These are phyloP conservation scores for Spergularia azorica DNA, from an alignment of 179 eudicot genomes.

Conservation along the genomic window DNA sequence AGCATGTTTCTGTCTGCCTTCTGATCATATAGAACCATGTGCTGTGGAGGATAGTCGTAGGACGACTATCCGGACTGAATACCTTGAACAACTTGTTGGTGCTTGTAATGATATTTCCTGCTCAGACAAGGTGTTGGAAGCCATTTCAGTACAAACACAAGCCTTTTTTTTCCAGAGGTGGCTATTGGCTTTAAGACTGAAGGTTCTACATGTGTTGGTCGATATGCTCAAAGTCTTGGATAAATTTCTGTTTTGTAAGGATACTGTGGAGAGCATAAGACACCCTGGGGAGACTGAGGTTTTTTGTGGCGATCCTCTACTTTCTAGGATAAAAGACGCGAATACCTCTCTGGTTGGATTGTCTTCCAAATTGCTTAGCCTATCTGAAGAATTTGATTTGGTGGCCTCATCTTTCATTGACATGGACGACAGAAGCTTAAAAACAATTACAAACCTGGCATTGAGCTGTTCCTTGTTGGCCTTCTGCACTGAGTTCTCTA, in stretches of 20 bases:
- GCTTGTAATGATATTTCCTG: slow-evolving; percentile 38
- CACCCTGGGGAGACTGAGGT: slow-evolving; percentile 21
- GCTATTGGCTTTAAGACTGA: slow-evolving; percentile 64
- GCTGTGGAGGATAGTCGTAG: slow-evolving; percentile 4
- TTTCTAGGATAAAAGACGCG: slow-evolving; percentile 22
- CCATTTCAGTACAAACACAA: slow-evolving; percentile 33
- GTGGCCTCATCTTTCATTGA: slow-evolving; percentile 62
- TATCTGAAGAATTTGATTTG: slow-evolving; percentile 65
- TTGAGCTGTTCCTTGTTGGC: slow-evolving; percentile 71
- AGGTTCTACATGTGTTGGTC: slow-evolving; percentile 44
- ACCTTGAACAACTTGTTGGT: slow-evolving; percentile 38
- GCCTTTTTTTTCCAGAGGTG: slow-evolving; percentile 64
- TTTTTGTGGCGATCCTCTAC: slow-evolving; percentile 14
- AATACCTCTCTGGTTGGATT: slow-evolving; percentile 32
- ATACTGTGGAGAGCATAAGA: slow-evolving; percentile 6
- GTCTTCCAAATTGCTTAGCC: slow-evolving; percentile 45
- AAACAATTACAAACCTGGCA: slow-evolving; percentile 52
- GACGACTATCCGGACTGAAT: slow-evolving; percentile 24
- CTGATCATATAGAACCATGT: slow-evolving; percentile 11
- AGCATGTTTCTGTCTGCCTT: slow-evolving; percentile 24
- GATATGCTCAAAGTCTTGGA: slow-evolving; percentile 52
- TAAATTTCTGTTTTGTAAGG: slow-evolving; percentile 24
- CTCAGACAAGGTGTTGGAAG: slow-evolving; percentile 51
- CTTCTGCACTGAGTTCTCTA: slow-evolving; percentile 54
- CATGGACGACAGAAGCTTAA: slow-evolving; percentile 57